Percentiles rank a stretch among this genome's conserved stretches.
Conservation (phyloP, 352 stramenopile genomes). For the Phytophthora brassicae region DNA sequence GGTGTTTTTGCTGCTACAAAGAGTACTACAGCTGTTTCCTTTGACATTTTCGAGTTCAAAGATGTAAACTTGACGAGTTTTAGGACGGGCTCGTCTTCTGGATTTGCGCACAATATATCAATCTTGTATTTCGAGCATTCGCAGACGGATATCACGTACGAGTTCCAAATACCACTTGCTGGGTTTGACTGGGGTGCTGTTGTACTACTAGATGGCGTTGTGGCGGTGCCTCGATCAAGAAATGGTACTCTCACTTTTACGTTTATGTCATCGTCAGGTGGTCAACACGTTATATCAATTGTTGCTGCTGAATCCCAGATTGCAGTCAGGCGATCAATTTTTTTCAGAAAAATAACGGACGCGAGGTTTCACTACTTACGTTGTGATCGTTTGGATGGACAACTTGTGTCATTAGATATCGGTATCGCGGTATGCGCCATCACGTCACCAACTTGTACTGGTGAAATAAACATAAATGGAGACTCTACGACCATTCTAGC, state of each 20-base stretch:
- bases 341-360: conserved; percentile 40
- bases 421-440: conserved; percentile 34
- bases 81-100: conserved; percentile 21
- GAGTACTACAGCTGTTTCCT: background rate
- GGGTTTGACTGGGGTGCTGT: conserved; percentile 48
- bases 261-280: conserved; percentile 30
- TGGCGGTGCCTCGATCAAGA: conserved; percentile 30
- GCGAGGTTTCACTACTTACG: conserved; percentile 38
- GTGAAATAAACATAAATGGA: conserved; percentile 14
- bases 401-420: conserved; percentile 38
- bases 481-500: conserved; percentile 9
- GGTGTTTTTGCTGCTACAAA: conserved; percentile 6
- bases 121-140: conserved; percentile 53
- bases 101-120: conserved; percentile 57
- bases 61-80: conserved; percentile 40
- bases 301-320: conserved; percentile 52
- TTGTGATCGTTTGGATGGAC: conserved; percentile 52
- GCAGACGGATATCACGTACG: conserved; percentile 30
- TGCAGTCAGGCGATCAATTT: conserved; percentile 34
- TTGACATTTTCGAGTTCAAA: conserved; percentile 52
- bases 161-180: conserved; percentile 52
- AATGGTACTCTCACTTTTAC: conserved; percentile 40
- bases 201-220: conserved; percentile 38
- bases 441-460: conserved; percentile 16
- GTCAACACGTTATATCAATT: conserved; percentile 41